A percentile compares a stretch with the other conserved stretches of the same genome.
Evolutionary conservation across 495 filamentous ascomycete genomes (phyloP).

Genomic region (Trichoderma reesei): DNA sequence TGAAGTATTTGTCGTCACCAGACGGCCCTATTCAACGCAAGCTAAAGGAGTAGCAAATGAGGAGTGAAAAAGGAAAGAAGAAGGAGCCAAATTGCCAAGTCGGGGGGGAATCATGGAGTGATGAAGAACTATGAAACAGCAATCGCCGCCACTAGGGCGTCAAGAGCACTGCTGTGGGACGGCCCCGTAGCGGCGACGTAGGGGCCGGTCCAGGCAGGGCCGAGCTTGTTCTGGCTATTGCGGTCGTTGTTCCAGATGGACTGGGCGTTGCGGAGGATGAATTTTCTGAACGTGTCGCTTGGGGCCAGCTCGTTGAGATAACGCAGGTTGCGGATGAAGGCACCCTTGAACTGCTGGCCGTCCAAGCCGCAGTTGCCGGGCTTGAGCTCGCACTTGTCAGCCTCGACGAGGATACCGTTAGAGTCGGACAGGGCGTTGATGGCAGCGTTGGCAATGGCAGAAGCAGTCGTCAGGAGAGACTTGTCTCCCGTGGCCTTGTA

Average conservation of each 20-base stretch:
- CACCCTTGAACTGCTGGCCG: slow-evolving; percentile 67
- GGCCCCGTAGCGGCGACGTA: slow-evolving; percentile 35
- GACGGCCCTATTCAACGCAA: not conserved
- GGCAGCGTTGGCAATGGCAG: slow-evolving; percentile 54
- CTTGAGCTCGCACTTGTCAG: slow-evolving; percentile 46
- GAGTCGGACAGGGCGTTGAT: slow-evolving; percentile 44
- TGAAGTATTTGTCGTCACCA: slow-evolving; percentile 2
- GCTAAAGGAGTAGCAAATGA: not conserved
- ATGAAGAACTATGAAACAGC: slow-evolving; percentile 19
- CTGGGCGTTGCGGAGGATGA: slow-evolving; percentile 53
- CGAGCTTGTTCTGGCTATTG: slow-evolving; percentile 39
- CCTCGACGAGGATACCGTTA: slow-evolving; percentile 56
- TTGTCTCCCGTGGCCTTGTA: slow-evolving; percentile 42
- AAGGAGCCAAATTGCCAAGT: not conserved
- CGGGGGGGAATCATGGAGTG: slow-evolving; percentile 9
- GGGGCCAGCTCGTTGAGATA: slow-evolving; percentile 46
- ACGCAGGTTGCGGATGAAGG: slow-evolving; percentile 63
- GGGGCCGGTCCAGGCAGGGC: slow-evolving; percentile 51
- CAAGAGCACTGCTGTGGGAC: slow-evolving; percentile 58
- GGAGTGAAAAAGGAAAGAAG: not conserved
- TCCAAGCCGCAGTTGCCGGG: slow-evolving; percentile 40
- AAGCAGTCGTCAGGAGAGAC: slow-evolving; percentile 46
- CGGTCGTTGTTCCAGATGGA: slow-evolving; percentile 59
- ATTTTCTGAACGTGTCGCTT: slow-evolving; percentile 38
- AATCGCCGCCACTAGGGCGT: slow-evolving; percentile 59